These are phyloP conservation scores for Amanita rubescens DNA, from an alignment of 768 basidiomycete genomes.

Conservation along the genomic window DNA sequence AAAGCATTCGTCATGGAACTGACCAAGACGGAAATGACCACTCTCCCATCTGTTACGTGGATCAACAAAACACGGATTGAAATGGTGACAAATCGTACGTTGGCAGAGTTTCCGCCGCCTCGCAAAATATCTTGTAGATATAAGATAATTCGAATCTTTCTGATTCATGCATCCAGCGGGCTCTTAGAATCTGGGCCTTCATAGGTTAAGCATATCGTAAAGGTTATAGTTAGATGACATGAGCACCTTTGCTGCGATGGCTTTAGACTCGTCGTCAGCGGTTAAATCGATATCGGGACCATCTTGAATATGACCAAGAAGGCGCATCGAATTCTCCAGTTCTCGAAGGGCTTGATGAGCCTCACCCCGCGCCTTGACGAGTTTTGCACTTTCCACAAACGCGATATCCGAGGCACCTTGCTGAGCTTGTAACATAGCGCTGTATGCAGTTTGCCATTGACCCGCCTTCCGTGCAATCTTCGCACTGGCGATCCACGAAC, in stretches of 20 bases:
- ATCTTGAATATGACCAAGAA: slow-evolving; percentile 39
- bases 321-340: slow-evolving; percentile 65
- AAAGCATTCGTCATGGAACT: slow-evolving; percentile 78
- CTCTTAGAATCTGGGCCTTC: slow-evolving; percentile 73
- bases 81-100: slow-evolving; percentile 28
- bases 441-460: slow-evolving; percentile 95
- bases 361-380: slow-evolving; percentile 73
- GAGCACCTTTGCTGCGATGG: slow-evolving; percentile 66
- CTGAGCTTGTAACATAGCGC: slow-evolving; percentile 85
- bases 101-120: slow-evolving; percentile 40
- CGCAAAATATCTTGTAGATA: slow-evolving; percentile 52
- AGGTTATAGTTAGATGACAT: neutral
- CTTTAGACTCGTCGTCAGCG: slow-evolving; percentile 38
- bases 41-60: slow-evolving; percentile 63
- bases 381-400: slow-evolving; percentile 87
- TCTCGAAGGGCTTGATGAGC: slow-evolving; percentile 82
- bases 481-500: slow-evolving; percentile 88
- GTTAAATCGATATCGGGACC: slow-evolving; percentile 46
- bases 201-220: neutral
- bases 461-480: slow-evolving; percentile 95
- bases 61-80: neutral
- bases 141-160: slow-evolving; percentile 66
- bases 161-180: slow-evolving; percentile 90
- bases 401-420: slow-evolving; percentile 64
- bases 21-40: slow-evolving; percentile 78